These are phyloP conservation scores for Phialophora verrucosa DNA, from an alignment of 2,329 filamentous ascomycete genomes.

Conservation along the genomic window DNA sequence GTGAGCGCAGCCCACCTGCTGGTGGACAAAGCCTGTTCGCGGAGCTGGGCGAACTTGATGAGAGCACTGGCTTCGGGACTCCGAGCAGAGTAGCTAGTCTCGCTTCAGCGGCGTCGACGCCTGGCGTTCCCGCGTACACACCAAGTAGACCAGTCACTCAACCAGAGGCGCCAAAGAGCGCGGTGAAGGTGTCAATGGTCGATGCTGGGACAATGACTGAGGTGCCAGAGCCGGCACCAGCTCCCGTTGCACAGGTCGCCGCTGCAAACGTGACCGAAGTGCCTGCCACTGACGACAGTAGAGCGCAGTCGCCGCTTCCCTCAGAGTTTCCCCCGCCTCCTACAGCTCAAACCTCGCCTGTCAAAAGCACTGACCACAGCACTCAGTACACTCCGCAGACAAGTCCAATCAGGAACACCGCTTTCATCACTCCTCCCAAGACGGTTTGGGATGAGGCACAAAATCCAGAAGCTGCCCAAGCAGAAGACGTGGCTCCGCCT, in stretches of 20 bases:
- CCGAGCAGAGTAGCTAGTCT: conserved; percentile 45
- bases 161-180: conserved; percentile 26
- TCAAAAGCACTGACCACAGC: conserved; percentile 46
- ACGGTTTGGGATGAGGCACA: conserved; percentile 48
- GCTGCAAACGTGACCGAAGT: conserved; percentile 12
- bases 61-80: conserved; percentile 67
- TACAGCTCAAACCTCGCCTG: conserved; percentile 37
- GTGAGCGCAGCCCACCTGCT: conserved; percentile 53
- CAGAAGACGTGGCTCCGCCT: conserved; percentile 4
- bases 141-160: conserved; percentile 27
- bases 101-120: conserved; percentile 48
- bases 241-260: conserved; percentile 36
- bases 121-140: conserved; percentile 40
- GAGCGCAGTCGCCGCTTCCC: conserved; percentile 23
- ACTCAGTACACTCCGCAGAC: conserved; percentile 53
- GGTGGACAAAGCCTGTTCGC: conserved; percentile 81
- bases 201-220: conserved; percentile 69
- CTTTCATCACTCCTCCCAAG: conserved; percentile 49
- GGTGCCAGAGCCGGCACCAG: conserved; percentile 54
- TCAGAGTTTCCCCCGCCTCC: conserved; percentile 39
- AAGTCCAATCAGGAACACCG: conserved; percentile 42
- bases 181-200: conserved; percentile 56
- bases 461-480: conserved; percentile 50
- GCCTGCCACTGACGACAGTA: conserved; percentile 32
- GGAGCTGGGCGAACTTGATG: conserved; percentile 81